Base-by-base conservation (phyloP, 192 early-diverging fungal species). In the Dissophora ornata region DNA sequence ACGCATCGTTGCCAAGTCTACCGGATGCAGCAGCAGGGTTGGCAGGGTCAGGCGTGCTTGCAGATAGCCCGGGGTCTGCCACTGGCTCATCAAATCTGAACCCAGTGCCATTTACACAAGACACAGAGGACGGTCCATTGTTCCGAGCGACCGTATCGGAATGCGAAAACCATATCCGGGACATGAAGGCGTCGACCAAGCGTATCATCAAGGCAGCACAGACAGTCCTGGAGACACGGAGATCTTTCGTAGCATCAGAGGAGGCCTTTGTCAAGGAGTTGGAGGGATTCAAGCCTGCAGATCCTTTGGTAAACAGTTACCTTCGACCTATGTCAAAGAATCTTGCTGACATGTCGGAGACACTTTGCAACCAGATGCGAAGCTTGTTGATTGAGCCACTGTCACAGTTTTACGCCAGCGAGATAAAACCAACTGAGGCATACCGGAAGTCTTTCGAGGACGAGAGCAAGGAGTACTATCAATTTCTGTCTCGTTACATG, bases 61-160 rank as follows among this genome's bases (percentile, higher is more conserved):
- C 46, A 48, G 65, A 42, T 13, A 29, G 19, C 21, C 45, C 41
- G 9, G 47, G 29, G 11, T 12, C 29, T 3, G 22, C 40, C 11
- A n/a, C 57, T 2, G 48, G 30, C 5, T 34, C 22, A 29, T 4
- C 61, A 2, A 50, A 15, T 44, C 44, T 53, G n/a, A 62, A 36
- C 18, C 21, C 53, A 3, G 19, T 47, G 15, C 30, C 73, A 1
- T 57, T 77, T n/a, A 30, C 58, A n/a, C 57, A 56, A 26, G 85
- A 87, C 26, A 81, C 83, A 10, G 88, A 90, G 50, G 90, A 90
- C 54, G 90, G 88, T 6, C 90, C 90, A 13, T 60, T 88, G 10
- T 90, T 92, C 46, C 82, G 89, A 7, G 81, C 85, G 10, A 90
- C 86, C 7, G 65, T 92, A 24, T 73, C 71, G 3, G 67, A 81